Conservation (phyloP, 352 stramenopile genomes). For the Phytophthora boehmeriae region DNA sequence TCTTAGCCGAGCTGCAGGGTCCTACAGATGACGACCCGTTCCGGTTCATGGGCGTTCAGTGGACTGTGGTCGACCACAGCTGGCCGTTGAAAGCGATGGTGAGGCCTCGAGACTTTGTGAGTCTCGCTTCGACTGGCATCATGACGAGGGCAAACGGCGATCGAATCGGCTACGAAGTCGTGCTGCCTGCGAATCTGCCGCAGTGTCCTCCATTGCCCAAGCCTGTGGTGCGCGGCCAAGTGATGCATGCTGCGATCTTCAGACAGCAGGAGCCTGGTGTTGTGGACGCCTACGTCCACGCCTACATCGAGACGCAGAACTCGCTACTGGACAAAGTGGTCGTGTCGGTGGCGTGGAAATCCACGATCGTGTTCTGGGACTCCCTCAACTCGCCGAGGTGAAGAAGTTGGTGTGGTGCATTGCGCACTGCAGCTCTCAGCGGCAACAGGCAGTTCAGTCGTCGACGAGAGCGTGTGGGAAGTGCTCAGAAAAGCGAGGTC, state of each 20-base stretch:
- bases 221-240: conserved; percentile 15
- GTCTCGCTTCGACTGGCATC: conserved; percentile 45
- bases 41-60: conserved; percentile 44
- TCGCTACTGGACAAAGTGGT: conserved; percentile 15
- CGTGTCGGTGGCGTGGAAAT: conserved; percentile 20
- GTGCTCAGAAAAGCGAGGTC: too few species aligned
- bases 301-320: conserved; percentile 21
- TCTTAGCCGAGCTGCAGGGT: conserved; percentile 53
- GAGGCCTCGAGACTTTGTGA: conserved; percentile 59
- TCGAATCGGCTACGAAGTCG: conserved; percentile 51
- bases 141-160: conserved; percentile 29
- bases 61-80: conserved; percentile 45
- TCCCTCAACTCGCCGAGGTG: conserved; percentile 15
- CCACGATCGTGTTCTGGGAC: conserved; percentile 19
- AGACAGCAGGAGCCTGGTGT: conserved; percentile 13
- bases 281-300: conserved; percentile 27
- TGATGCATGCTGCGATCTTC: conserved; percentile 30
- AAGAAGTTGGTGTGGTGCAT: conserved; percentile 33
- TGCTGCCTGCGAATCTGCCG: conserved; percentile 47
- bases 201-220: conserved; percentile 16
- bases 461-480: too few species aligned
- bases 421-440: too few species aligned
- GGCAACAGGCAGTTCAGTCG: too few species aligned
- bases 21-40: conserved; percentile 3
- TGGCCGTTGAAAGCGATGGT: conserved; percentile 36